Evolutionary conservation across 805 yeast genomes (phyloP).

Genomic region (Barnettozyma sucrosica): DNA sequence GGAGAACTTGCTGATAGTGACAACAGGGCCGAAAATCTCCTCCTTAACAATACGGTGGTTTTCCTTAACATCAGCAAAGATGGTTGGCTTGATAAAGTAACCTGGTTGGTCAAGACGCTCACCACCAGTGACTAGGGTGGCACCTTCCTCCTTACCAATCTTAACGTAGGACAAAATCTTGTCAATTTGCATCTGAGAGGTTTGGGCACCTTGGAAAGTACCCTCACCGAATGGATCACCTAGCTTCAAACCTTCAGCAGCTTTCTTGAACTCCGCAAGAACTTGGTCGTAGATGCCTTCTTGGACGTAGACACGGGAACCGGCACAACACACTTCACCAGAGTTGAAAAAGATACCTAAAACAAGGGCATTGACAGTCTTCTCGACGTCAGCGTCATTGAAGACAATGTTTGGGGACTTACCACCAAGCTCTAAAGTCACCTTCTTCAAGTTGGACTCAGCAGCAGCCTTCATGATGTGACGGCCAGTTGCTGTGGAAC

Average conservation of each 20-base stretch:
- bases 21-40: slow-evolving; percentile 91
- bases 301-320: slow-evolving; percentile 86
- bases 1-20: slow-evolving; percentile 73
- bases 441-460: slow-evolving; percentile 76
- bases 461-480: slow-evolving; percentile 77
- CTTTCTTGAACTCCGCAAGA: slow-evolving; percentile 49
- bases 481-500: slow-evolving; percentile 85
- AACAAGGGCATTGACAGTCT: slow-evolving; percentile 70
- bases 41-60: slow-evolving; percentile 65
- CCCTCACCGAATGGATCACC: slow-evolving; percentile 83
- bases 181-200: slow-evolving; percentile 71
- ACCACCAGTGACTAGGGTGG: slow-evolving; percentile 69
- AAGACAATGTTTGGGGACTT: slow-evolving; percentile 89
- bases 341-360: slow-evolving; percentile 87
- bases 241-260: slow-evolving; percentile 52
- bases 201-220: slow-evolving; percentile 88
- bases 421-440: slow-evolving; percentile 94
- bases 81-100: slow-evolving; percentile 65
- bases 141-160: slow-evolving; percentile 79
- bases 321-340: slow-evolving; percentile 96
- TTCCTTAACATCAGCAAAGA: slow-evolving; percentile 65
- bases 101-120: slow-evolving; percentile 55
- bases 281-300: slow-evolving; percentile 78
- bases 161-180: slow-evolving; percentile 74
- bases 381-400: slow-evolving; percentile 75